These are phyloP conservation scores for Elsinoe batatas DNA, from an alignment of 2,329 filamentous ascomycete genomes.

Conservation along the genomic window DNA sequence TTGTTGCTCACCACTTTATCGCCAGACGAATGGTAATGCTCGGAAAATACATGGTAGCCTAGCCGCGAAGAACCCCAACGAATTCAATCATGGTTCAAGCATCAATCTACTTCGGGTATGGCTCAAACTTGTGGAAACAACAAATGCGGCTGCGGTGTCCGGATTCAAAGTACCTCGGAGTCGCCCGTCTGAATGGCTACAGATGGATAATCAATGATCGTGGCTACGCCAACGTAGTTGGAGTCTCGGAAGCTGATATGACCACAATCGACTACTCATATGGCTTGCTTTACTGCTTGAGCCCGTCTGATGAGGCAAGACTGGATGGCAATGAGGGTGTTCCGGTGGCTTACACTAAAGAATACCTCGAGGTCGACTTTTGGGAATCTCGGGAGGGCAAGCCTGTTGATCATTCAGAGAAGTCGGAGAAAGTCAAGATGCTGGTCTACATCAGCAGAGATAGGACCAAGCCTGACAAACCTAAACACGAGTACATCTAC, in stretches of 20 bases:
- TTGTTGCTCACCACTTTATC: not conserved
- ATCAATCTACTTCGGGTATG: slow-evolving; percentile 60
- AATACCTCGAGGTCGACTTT: slow-evolving; percentile 36
- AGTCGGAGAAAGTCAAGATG: slow-evolving; percentile 27
- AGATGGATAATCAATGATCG: slow-evolving; percentile 57
- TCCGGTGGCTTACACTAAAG: slow-evolving; percentile 50
- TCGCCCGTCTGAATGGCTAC: slow-evolving; percentile 49
- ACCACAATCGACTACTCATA: slow-evolving; percentile 38
- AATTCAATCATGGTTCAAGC: slow-evolving; percentile 3
- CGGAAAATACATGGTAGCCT: not conserved
- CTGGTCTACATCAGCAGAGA: slow-evolving; percentile 52
- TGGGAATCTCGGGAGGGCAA: slow-evolving; percentile 25
- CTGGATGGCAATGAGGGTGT: slow-evolving; percentile 55
- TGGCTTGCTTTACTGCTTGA: slow-evolving; percentile 48
- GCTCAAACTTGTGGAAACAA: slow-evolving; percentile 55
- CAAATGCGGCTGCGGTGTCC: slow-evolving; percentile 58
- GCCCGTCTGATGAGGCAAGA: slow-evolving; percentile 39
- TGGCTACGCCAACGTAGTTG: slow-evolving; percentile 59
- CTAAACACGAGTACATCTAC: slow-evolving; percentile 49
- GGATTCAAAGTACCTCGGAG: slow-evolving; percentile 43
- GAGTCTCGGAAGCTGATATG: slow-evolving; percentile 14
- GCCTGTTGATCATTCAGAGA: slow-evolving; percentile 20
- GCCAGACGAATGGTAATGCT: not conserved
- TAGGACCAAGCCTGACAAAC: slow-evolving; percentile 30
- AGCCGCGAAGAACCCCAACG: too few species aligned